Percentiles rank a stretch among this genome's conserved stretches.
phyloP scores from a whole-genome alignment of 192 early-diverging fungal genomes.

The Funneliformis geosporum region DNA sequence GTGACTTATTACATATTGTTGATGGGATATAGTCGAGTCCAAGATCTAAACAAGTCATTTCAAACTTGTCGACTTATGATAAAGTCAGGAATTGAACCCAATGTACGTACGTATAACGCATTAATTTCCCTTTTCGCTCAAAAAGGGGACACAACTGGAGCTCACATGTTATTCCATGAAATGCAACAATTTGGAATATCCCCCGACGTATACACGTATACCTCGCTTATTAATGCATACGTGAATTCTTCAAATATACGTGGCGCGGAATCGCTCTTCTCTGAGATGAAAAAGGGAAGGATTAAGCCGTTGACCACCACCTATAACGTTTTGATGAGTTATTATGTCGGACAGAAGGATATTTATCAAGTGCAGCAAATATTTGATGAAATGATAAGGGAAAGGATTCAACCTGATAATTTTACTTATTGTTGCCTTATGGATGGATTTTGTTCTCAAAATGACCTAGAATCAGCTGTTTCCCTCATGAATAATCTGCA shows the following conservation, averaged over 20 bases:
- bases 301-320: constrained; percentile 71
- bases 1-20: constrained; percentile 52
- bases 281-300: constrained; percentile 73
- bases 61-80: constrained; percentile 45
- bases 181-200: constrained; percentile 43
- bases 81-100: constrained; percentile 39
- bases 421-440: constrained; percentile 51
- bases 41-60: constrained; percentile 47
- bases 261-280: constrained; percentile 77
- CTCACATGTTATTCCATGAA: constrained; percentile 46
- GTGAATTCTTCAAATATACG: constrained; percentile 65
- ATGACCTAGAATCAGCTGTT: constrained; percentile 41
- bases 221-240: constrained; percentile 77
- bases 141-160: constrained; percentile 39
- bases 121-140: constrained; percentile 52
- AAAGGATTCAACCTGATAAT: constrained; percentile 41
- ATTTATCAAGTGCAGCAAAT: constrained; percentile 45
- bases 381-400: constrained; percentile 48
- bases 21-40: constrained; percentile 42
- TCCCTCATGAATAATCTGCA: constrained; percentile 48
- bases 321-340: constrained; percentile 81
- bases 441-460: constrained; percentile 43
- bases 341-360: constrained; percentile 58
- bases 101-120: constrained; percentile 50
- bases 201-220: constrained; percentile 56